Conservation (phyloP, 2,329 filamentous ascomycete species). For the Torrubiella hemipterigena region DNA sequence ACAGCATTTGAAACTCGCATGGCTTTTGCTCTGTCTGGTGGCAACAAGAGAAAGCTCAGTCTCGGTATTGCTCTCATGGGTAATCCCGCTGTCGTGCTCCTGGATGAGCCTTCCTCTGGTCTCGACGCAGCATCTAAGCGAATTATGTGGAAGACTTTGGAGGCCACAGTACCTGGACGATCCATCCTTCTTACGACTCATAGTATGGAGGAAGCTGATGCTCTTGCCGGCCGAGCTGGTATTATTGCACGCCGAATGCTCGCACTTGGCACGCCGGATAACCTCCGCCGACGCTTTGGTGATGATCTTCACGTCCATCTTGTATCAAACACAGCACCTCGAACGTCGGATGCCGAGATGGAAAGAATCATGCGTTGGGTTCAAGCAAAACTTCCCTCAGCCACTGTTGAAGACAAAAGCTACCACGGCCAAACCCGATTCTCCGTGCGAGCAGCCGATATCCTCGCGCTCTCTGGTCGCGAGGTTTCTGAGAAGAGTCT, state of each 20-base stretch:
- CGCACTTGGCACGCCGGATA: conserved; percentile 64
- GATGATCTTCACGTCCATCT: conserved; percentile 73
- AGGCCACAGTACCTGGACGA: conserved; percentile 61
- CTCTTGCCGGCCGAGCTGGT: conserved; percentile 69
- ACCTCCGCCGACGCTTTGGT: conserved; percentile 63
- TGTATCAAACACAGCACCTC: conserved; percentile 62
- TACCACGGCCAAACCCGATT: conserved; percentile 87
- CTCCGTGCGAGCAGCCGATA: conserved; percentile 47
- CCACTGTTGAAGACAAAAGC: conserved; percentile 57
- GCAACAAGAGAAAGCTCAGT: conserved; percentile 87
- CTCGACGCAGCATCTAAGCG: conserved; percentile 87
- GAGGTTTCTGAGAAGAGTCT: too few relatives aligned
- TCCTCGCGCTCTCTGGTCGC: conserved; percentile 14
- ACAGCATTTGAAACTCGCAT: conserved; percentile 58
- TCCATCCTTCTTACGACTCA: conserved; percentile 84
- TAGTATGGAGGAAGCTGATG: conserved; percentile 91
- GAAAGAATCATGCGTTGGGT: conserved; percentile 56
- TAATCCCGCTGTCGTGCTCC: conserved; percentile 73
- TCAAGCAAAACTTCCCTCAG: conserved; percentile 43
- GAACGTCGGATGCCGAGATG: conserved; percentile 60
- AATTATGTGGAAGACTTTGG: conserved; percentile 83
- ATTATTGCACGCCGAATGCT: conserved; percentile 83
- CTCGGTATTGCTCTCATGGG: conserved; percentile 87
- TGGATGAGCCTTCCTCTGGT: conserved; percentile 81
- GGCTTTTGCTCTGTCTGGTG: conserved; percentile 70